Evolutionary conservation across 306 rosid genomes (phyloP).

Genomic region (Begonia peltatifolia): DNA sequence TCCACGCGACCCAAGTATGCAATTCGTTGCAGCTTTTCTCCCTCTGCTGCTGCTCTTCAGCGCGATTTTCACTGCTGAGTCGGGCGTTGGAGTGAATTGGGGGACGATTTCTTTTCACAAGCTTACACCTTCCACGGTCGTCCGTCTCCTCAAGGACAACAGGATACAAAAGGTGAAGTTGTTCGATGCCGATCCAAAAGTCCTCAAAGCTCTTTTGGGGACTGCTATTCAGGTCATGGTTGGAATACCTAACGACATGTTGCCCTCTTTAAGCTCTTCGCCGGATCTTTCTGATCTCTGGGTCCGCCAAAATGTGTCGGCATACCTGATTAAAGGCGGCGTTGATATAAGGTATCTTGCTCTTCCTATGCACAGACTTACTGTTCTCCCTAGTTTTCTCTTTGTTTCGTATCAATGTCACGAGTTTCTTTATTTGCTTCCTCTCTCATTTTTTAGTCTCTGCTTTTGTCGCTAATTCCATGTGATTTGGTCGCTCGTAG

Average conservation of each 20-base stretch:
- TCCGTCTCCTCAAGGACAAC: conserved; percentile 54
- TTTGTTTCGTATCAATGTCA: background rate
- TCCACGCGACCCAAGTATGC: background rate
- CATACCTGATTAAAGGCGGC: conserved; percentile 56
- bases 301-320: conserved; percentile 68
- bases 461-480: background rate
- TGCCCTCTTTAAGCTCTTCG: conserved; percentile 45
- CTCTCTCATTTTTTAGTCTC: background rate
- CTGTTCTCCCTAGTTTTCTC: background rate
- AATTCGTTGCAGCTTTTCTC: conserved; percentile 12
- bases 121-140: conserved; percentile 65
- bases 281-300: conserved; percentile 57
- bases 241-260: conserved; percentile 84
- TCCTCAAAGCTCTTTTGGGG: conserved; percentile 44
- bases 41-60: conserved; percentile 14
- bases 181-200: conserved; percentile 65
- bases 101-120: conserved; percentile 60
- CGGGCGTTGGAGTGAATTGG: conserved; percentile 84
- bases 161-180: conserved; percentile 68
- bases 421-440: too few relatives aligned
- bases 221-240: conserved; percentile 72
- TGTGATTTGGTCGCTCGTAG: background rate
- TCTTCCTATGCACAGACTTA: background rate
- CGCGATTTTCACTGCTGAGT: conserved; percentile 31
- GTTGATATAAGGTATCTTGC: conserved; percentile 65